Percentiles rank a stretch among this genome's conserved stretches.
Evolutionary conservation across 148 eudicot species (phyloP).

Genomic region (Silene conica): DNA sequence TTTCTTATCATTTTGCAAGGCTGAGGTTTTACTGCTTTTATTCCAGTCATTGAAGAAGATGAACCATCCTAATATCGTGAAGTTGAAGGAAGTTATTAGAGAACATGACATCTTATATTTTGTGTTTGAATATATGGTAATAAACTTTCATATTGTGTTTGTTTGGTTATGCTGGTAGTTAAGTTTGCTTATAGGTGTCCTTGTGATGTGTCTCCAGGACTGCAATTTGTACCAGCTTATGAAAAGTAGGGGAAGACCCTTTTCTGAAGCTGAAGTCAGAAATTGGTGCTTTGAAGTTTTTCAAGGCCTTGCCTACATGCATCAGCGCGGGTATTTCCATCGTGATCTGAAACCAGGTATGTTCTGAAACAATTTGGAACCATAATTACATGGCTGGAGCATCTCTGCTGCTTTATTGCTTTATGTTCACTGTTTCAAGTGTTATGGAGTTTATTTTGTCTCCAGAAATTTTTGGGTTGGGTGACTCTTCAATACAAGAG

Average conservation of each 20-base stretch:
- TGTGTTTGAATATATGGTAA: conserved; percentile 93
- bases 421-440: too few species aligned
- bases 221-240: conserved; percentile 83
- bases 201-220: conserved; percentile 36
- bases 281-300: conserved; percentile 95
- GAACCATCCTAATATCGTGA: conserved; percentile 91
- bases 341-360: conserved; percentile 96
- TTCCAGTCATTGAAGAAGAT: conserved; percentile 80
- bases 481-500: too few species aligned
- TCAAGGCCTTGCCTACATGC: conserved; percentile 96
- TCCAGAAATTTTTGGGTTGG: too few species aligned
- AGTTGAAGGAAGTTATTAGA: conserved; percentile 91
- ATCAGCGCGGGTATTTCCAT: conserved; percentile 92
- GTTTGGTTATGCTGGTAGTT: background rate
- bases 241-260: conserved; percentile 62
- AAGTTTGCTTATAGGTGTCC: conserved; percentile 1
- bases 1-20: background rate
- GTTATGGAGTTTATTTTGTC: too few species aligned
- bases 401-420: too few species aligned
- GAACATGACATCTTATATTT: conserved; percentile 75
- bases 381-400: background rate
- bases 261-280: conserved; percentile 79
- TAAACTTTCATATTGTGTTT: background rate
- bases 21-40: background rate
- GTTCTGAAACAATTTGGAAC: background rate